Evolutionary conservation across 208 protist genomes (phyloP).

Genomic region (Wallacemonas sp.): DNA sequence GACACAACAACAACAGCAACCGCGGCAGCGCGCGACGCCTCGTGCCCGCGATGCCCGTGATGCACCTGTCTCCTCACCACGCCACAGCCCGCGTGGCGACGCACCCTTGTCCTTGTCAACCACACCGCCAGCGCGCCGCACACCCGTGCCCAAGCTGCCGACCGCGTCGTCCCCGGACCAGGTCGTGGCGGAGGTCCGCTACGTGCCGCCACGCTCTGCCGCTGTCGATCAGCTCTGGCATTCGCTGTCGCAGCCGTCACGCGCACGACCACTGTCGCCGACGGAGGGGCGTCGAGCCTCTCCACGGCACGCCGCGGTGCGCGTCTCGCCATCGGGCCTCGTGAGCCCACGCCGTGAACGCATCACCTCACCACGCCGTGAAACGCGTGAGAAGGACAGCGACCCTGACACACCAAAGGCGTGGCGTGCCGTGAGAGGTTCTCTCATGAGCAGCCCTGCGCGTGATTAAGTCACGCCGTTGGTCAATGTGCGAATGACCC

Average conservation of each 20-base stretch:
- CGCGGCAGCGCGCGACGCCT: background rate
- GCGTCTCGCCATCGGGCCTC: slow-evolving; percentile 1
- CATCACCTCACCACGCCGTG: background rate
- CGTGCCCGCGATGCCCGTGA: too few species aligned
- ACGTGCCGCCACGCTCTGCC: slow-evolving; percentile 3
- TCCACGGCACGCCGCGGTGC: background rate
- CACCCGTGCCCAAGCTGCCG: too few species aligned
- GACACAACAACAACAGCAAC: background rate
- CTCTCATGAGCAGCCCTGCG: slow-evolving; percentile 1
- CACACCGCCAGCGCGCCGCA: too few species aligned
- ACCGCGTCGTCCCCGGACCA: background rate
- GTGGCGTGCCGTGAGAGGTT: background rate
- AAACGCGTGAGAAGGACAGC: background rate
- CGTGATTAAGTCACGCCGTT: background rate
- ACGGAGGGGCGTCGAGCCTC: background rate
- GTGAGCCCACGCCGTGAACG: slow-evolving; percentile 8
- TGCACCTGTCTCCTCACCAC: background rate
- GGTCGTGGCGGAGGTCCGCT: background rate
- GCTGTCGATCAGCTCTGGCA: slow-evolving; percentile 6
- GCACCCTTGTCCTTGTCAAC: too few species aligned
- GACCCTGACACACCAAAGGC: background rate
- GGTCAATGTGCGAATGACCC: too few species aligned
- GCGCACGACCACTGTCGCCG: slow-evolving; percentile 16
- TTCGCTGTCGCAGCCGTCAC: slow-evolving; percentile 12
- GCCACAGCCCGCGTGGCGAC: too few species aligned